Conservation (phyloP, 352 stramenopile species). For the Globisporangium apiculatum region DNA sequence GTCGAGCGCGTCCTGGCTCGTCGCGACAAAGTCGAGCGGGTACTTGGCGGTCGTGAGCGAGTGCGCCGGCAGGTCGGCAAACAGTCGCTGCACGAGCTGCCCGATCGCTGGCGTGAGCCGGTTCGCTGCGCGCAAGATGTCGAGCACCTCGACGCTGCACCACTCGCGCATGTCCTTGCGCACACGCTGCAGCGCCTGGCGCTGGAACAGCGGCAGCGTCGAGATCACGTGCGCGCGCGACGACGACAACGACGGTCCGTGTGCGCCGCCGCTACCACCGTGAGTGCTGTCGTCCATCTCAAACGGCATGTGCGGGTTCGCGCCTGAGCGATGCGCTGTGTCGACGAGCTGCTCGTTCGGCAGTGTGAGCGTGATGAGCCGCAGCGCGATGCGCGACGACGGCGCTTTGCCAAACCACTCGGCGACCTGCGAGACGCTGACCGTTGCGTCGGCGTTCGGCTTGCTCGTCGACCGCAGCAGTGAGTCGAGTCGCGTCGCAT, state of each 20-base stretch:
- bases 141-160: constrained; percentile 75
- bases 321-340: constrained; percentile 15
- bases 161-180: constrained; percentile 79
- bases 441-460: not conserved
- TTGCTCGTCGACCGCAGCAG: constrained; percentile 17
- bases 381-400: constrained; percentile 45
- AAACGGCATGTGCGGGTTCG: constrained; percentile 36
- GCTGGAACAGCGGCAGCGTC: constrained; percentile 65
- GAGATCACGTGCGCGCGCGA: constrained; percentile 43
- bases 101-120: constrained; percentile 61
- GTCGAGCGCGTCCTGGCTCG: constrained; percentile 46
- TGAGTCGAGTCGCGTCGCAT: constrained; percentile 32
- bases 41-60: constrained; percentile 63
- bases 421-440: constrained; percentile 38
- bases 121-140: constrained; percentile 60
- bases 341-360: constrained; percentile 67
- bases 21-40: constrained; percentile 60
- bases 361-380: constrained; percentile 72
- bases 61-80: constrained; percentile 52
- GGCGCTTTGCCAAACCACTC: constrained; percentile 41
- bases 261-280: constrained; percentile 7
- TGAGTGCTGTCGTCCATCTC: constrained; percentile 40
- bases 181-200: constrained; percentile 56
- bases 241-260: constrained; percentile 6
- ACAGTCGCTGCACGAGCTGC: constrained; percentile 61